Percentiles rank a stretch among this genome's conserved stretches.
phyloP scores from a whole-genome alignment of 108 stramenopile species.

The Nitzschia sp. region DNA sequence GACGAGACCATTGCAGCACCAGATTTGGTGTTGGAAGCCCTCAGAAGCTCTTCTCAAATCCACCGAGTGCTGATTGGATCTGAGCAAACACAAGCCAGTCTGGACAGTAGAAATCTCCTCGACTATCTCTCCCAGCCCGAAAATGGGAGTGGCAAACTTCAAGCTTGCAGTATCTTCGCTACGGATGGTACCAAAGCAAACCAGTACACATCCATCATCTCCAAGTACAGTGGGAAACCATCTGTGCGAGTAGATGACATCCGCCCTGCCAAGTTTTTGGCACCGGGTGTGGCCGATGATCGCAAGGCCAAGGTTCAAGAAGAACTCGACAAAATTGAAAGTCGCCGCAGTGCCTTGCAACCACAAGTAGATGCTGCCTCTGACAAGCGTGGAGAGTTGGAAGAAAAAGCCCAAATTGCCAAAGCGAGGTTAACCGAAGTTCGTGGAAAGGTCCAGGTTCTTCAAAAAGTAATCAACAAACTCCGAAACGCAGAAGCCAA shows the following conservation, averaged over 20 bases:
- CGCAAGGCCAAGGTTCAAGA: slow-evolving; percentile 43
- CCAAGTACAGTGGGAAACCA: slow-evolving; percentile 29
- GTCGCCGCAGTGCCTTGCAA: slow-evolving; percentile 32
- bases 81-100: slow-evolving; percentile 56
- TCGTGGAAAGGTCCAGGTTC: slow-evolving; percentile 29
- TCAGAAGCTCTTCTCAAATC: slow-evolving; percentile 53
- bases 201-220: slow-evolving; percentile 49
- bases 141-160: slow-evolving; percentile 8
- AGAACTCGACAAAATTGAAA: slow-evolving; percentile 34
- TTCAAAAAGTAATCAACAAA: slow-evolving; percentile 36
- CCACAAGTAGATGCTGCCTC: slow-evolving; percentile 40
- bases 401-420: slow-evolving; percentile 37
- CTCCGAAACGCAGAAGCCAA: slow-evolving; percentile 53
- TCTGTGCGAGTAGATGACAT: slow-evolving; percentile 39
- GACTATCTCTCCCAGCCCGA: slow-evolving; percentile 48
- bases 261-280: slow-evolving; percentile 41
- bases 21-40: slow-evolving; percentile 65
- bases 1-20: slow-evolving; percentile 76
- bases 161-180: slow-evolving; percentile 38
- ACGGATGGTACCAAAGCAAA: slow-evolving; percentile 21
- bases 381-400: slow-evolving; percentile 27
- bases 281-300: slow-evolving; percentile 57
- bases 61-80: slow-evolving; percentile 76
- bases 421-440: slow-evolving; percentile 33
- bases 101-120: slow-evolving; percentile 52